A percentile compares a stretch with the other conserved stretches of the same genome.
These are phyloP conservation scores for Backusella parvicylindrica DNA, from an alignment of 192 early-diverging fungal species.

Conservation along the genomic window DNA sequence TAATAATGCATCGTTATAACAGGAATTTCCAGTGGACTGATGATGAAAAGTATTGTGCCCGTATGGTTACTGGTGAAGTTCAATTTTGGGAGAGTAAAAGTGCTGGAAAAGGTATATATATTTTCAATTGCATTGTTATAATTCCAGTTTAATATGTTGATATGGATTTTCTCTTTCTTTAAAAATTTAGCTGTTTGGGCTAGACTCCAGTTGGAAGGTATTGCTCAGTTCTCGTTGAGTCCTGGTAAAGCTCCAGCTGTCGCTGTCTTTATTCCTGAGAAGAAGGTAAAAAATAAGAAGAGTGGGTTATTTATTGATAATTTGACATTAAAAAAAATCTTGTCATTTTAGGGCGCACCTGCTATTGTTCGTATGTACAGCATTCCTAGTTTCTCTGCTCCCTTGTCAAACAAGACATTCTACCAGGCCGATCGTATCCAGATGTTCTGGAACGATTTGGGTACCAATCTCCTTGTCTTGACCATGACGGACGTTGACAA, in stretches of 20 bases:
- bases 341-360: slow-evolving; percentile 61
- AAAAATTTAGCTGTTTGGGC: slow-evolving; percentile 31
- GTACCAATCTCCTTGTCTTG: slow-evolving; percentile 84
- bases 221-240: slow-evolving; percentile 82
- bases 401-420: slow-evolving; percentile 88
- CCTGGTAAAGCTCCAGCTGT: slow-evolving; percentile 81
- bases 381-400: slow-evolving; percentile 66
- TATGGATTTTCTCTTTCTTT: neutral
- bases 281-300: slow-evolving; percentile 43
- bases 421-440: slow-evolving; percentile 91
- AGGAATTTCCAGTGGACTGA: slow-evolving; percentile 94
- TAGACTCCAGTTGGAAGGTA: slow-evolving; percentile 71
- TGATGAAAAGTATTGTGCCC: slow-evolving; percentile 84
- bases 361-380: slow-evolving; percentile 87
- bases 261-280: slow-evolving; percentile 89
- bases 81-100: slow-evolving; percentile 79
- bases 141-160: neutral
- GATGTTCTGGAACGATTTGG: slow-evolving; percentile 91
- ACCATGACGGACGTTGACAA: slow-evolving; percentile 95
- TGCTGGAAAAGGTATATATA: slow-evolving; percentile 50
- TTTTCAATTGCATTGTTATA: neutral
- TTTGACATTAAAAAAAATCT: neutral
- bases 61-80: slow-evolving; percentile 83
- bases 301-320: neutral
- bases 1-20: too few species aligned